Base-by-base conservation (phyloP, 345 rosid species). In the Bruguiera gymnorhiza region DNA sequence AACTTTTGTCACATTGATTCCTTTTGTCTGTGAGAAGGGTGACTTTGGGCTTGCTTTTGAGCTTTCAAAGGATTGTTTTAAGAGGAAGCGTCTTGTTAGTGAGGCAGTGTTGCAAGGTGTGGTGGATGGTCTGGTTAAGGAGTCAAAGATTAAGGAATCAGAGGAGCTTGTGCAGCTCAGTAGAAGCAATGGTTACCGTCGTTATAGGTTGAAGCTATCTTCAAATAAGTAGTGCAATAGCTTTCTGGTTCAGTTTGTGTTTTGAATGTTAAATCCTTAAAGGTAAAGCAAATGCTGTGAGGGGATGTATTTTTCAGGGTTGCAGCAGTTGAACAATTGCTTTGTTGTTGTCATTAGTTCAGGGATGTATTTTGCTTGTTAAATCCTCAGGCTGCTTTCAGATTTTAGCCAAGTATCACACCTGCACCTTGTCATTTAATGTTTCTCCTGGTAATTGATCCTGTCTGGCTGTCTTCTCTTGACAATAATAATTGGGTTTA, bases 161-260 rank as follows among this genome's bases (percentile, higher is more conserved):
- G 78, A 70, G 79, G 71, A 83, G 83, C 75, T 92, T 26, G 86
- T 82, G 79, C 67, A 84, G 72, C 76, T 80, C 32, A 87, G 82
- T 4, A 85, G 81, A 79, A 83, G 75, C 55, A 75, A 76, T 66
- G 78, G 70, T 77, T 72, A 77, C 60, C 11, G 36, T 34, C 75
- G 62, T 10, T 76, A 79, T 63, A 60, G 73, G 48, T 74, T 86
- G 72, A 75, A 70, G 59, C 43, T 85, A 78, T 81, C 83, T 54
- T 43, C 55, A 53, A 15, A 18, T 29, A 23, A 62, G 61, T 26
- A 56, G 29, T 56, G 60, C 30, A 10, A 9, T 55, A 13, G 60
- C 60, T 15, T 55, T 55, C 30, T 56, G 15, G 30, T 24, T 56
- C 60, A 1, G 6, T 7, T 56, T 43, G 50, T 43, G 50, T 43